These are phyloP conservation scores for Hyaloscypha hepaticicola DNA, from an alignment of 495 filamentous ascomycete genomes.

Conservation along the genomic window DNA sequence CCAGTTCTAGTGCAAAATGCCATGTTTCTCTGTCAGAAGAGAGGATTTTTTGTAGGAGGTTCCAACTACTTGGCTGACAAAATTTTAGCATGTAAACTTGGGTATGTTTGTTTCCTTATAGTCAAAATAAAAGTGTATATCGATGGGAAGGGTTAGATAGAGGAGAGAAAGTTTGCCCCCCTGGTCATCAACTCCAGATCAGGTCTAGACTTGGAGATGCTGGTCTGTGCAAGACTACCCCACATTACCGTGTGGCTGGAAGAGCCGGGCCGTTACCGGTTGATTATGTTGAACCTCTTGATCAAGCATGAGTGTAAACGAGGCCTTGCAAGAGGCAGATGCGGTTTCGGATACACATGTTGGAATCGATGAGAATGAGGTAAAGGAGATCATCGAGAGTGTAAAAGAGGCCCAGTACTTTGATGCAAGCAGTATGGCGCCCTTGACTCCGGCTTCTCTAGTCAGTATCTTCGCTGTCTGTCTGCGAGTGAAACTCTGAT, in stretches of 20 bases:
- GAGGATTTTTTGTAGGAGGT: no score
- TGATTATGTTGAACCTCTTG: neutral
- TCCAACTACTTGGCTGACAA: no score
- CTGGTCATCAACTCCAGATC: neutral
- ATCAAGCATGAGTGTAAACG: neutral
- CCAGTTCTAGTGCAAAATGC: no score
- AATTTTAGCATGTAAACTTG: no score
- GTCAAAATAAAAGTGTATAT: no score
- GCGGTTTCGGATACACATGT: slow-evolving; percentile 1
- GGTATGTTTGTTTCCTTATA: no score
- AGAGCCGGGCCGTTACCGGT: neutral
- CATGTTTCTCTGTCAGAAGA: no score
- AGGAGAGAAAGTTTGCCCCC: neutral
- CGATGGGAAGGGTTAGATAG: neutral
- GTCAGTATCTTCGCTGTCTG: slow-evolving; percentile 40
- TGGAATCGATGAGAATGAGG: slow-evolving; percentile 24
- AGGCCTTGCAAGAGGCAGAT: neutral
- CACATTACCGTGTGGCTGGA: neutral
- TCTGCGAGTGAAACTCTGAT: slow-evolving; percentile 32
- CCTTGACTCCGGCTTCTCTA: slow-evolving; percentile 53
- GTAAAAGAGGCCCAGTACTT: slow-evolving; percentile 30
- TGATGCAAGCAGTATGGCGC: slow-evolving; percentile 53
- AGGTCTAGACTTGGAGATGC: neutral
- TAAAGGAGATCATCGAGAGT: slow-evolving; percentile 21
- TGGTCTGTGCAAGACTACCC: neutral